Conservation (phyloP, 2,329 filamentous ascomycete genomes). For the Trichocomaceae sp. region DNA sequence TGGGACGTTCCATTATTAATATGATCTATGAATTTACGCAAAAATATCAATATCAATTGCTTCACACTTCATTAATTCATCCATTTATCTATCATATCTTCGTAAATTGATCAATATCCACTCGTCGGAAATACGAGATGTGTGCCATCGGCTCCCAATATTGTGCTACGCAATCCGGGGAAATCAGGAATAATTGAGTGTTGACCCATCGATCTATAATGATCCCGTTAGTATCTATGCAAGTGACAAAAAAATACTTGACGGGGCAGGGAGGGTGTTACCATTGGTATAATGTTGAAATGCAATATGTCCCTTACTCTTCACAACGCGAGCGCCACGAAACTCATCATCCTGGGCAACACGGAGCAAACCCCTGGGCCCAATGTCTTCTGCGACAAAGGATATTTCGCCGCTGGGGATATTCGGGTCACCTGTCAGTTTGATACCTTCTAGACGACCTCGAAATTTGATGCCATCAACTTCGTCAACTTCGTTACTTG, state of each 20-base stretch:
- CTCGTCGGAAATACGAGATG: slow-evolving; percentile 39
- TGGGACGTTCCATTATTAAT: background rate
- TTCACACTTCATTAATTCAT: background rate
- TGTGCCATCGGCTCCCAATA: slow-evolving; percentile 62
- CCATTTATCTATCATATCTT: slow-evolving; percentile 18
- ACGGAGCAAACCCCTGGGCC: slow-evolving; percentile 56
- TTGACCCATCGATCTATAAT: slow-evolving; percentile 64
- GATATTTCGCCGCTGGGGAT: slow-evolving; percentile 80
- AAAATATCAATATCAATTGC: too few relatives aligned
- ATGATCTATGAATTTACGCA: background rate
- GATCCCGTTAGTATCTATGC: slow-evolving; percentile 12
- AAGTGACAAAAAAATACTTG: background rate
- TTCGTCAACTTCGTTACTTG: slow-evolving; percentile 12
- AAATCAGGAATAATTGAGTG: slow-evolving; percentile 71
- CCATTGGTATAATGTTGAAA: slow-evolving; percentile 63
- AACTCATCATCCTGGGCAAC: slow-evolving; percentile 63
- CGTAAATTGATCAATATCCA: slow-evolving; percentile 37
- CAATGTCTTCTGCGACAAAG: slow-evolving; percentile 74
- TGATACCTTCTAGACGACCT: slow-evolving; percentile 73
- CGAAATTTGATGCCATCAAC: slow-evolving; percentile 48
- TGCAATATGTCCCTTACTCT: slow-evolving; percentile 71
- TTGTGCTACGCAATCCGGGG: slow-evolving; percentile 69
- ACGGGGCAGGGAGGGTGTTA: slow-evolving; percentile 40
- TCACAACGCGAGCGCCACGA: slow-evolving; percentile 65
- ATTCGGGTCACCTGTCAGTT: slow-evolving; percentile 86